These are phyloP conservation scores for Xylariomycetidae sp. DNA, from an alignment of 2,329 filamentous ascomycete species.

Conservation along the genomic window DNA sequence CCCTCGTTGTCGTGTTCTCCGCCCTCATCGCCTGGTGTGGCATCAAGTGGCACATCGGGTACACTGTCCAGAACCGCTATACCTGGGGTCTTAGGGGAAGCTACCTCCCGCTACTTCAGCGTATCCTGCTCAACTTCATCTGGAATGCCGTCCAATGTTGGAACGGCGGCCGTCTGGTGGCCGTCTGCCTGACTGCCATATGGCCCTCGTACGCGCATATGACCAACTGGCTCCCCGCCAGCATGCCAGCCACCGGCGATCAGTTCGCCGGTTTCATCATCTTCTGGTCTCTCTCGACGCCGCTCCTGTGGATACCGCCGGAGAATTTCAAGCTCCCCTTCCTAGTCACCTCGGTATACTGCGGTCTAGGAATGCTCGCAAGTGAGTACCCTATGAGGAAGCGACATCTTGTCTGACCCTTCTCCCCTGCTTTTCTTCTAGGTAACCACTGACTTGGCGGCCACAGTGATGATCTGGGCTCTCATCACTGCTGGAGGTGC, in stretches of 20 bases:
- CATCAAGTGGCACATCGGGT: slow-evolving; percentile 43
- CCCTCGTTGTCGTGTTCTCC: slow-evolving; percentile 37
- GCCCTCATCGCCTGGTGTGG: slow-evolving; percentile 41
- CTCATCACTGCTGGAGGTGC: slow-evolving; percentile 36
- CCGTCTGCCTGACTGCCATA: slow-evolving; percentile 37
- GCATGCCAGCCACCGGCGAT: slow-evolving; percentile 31
- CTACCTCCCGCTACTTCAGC: slow-evolving; percentile 41
- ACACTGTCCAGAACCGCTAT: slow-evolving; percentile 43
- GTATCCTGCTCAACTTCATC: slow-evolving; percentile 43
- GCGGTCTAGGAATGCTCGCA: slow-evolving; percentile 37
- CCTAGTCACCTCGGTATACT: slow-evolving; percentile 35
- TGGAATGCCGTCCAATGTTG: slow-evolving; percentile 42
- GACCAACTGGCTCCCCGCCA: slow-evolving; percentile 37
- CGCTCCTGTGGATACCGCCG: slow-evolving; percentile 42
- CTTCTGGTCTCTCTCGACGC: slow-evolving; percentile 43
- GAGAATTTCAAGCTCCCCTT: slow-evolving; percentile 44
- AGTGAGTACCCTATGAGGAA: neutral
- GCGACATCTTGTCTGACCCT: neutral
- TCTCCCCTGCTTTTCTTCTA: slow-evolving; percentile 33
- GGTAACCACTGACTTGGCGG: no score
- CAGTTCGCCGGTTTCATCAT: slow-evolving; percentile 44
- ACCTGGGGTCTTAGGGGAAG: slow-evolving; percentile 43
- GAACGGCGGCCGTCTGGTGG: slow-evolving; percentile 28
- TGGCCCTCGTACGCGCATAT: slow-evolving; percentile 39
- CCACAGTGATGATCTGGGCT: slow-evolving; percentile 45